Base-by-base conservation (phyloP, 768 basidiomycete species). In the Sporobolomyces pararoseus region DNA sequence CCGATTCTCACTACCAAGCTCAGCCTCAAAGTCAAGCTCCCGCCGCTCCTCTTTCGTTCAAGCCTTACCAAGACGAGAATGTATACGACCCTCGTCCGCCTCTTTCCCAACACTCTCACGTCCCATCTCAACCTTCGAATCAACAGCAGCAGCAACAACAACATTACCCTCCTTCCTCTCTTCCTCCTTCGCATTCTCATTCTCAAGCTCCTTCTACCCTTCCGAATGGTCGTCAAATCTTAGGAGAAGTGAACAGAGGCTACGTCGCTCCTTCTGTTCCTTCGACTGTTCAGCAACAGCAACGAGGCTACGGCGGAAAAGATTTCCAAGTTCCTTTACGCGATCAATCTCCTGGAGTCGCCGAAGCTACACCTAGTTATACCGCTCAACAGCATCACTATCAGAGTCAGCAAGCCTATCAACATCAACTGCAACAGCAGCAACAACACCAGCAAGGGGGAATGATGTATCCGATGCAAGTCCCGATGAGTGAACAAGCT, bases 361-460 rank as follows among this genome's bases (percentile, higher is more conserved):
- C 68, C 21, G 68, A 70, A 46, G 68, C 65, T 27, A 73, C 72
- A 27, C 72, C 72, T 44, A 64, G 62, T 55, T 42, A 64, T 16
- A 73, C 72, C 44, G 68, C 63, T 14, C 65, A 70, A 42, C 72
- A 70, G 62, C 50, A 53, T 27, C 65, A 70, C 46, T 70, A 67
- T n/a, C 52, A 58, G 37, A 60, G 62, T 23, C 63, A 61, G 35
- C 55, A 67, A 44, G 32, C 47, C 7, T 44, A 35, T 17, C 50
- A 64, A 34, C 55, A 59, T 21, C 32, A 63, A 25, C 55, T 58
- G 16, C 72, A 69, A 27, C 68, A 66, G 37, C 65, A 49, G 32
- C 63, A 58, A 29, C 64, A 69, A 29, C 55, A 60, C 42, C 63
- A 63, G 50, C 60, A 63, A 31, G n/a, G 4, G 47, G 65, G 62